Conservation (phyloP, 495 filamentous ascomycete genomes). For the Hypoxylon subgilvum region DNA sequence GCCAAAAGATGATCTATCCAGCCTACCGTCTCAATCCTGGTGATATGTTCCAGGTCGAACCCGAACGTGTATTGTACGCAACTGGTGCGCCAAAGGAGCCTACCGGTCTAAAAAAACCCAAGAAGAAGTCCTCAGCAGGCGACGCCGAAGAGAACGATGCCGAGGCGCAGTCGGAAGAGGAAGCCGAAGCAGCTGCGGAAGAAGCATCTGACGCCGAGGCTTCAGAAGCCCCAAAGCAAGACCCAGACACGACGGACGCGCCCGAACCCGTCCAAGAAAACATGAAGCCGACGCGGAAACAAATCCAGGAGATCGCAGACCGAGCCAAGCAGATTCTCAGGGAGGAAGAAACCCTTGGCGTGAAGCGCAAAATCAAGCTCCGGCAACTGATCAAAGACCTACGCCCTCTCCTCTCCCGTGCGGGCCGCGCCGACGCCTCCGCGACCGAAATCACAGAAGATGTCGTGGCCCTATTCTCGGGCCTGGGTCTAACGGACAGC, state of each 20-base stretch:
- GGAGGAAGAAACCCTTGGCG: slow-evolving; percentile 26
- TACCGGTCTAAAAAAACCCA: too few relatives aligned
- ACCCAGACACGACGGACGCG: slow-evolving; percentile 41
- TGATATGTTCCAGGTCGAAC: slow-evolving; percentile 95
- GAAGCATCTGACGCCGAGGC: slow-evolving; percentile 37
- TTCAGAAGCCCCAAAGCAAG: slow-evolving; percentile 38
- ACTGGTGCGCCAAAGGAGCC: slow-evolving; percentile 82
- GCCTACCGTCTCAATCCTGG: slow-evolving; percentile 96
- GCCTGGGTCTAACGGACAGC: slow-evolving; percentile 22
- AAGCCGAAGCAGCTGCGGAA: slow-evolving; percentile 37
- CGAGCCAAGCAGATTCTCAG: slow-evolving; percentile 40
- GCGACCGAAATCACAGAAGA: slow-evolving; percentile 37
- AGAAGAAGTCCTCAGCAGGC: background rate
- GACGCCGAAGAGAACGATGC: slow-evolving; percentile 1
- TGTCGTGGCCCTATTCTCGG: slow-evolving; percentile 36
- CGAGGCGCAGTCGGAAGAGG: slow-evolving; percentile 12
- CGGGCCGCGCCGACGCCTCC: slow-evolving; percentile 25
- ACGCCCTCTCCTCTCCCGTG: slow-evolving; percentile 33
- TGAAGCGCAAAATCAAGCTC: slow-evolving; percentile 45
- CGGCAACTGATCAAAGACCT: slow-evolving; percentile 43
- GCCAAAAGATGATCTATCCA: slow-evolving; percentile 82
- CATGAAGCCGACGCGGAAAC: slow-evolving; percentile 35
- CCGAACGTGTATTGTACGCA: slow-evolving; percentile 82
- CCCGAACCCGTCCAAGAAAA: slow-evolving; percentile 34
- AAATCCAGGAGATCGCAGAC: slow-evolving; percentile 33